Base-by-base conservation (phyloP, 345 rosid species). In the Lumnitzera racemosa region DNA sequence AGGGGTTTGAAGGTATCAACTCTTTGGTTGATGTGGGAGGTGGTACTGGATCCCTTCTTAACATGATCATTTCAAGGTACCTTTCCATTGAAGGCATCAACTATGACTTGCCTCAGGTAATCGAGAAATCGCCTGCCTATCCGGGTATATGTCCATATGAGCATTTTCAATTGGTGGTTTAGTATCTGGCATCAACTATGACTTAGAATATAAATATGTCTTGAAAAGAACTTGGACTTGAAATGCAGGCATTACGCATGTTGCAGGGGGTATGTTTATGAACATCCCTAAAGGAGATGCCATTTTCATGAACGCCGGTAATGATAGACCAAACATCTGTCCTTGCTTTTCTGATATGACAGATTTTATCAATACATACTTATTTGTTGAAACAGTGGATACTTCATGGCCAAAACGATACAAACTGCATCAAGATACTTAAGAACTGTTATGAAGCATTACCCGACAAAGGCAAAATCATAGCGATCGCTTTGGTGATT, bases 221-320 rank as follows among this genome's bases (percentile, higher is more conserved):
- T n/a, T 51, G 24, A 9, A 24, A 51, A 15, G 24, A 13, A n/a
- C 3, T 15, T 57, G 55, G 0, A 13, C 53, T 24, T 14, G 24
- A 50, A 41, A 59, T 71, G 47, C 64, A 70, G 75, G 78, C 10
- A 76, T 80, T 13, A 64, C 67, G 57, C 59, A 76, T 70, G 71
- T 78, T 69, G 63, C 76, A 53, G 82, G 82, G 50, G 80, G 76
- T 52, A 75, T 75, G 80, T 73, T 77, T 55, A 41, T 43, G 48
- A 63, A 49, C 20, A 70, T 77, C 51, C 91, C 95, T 12, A 67
- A 80, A 59, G 90, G 84, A 64, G 84, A 88, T 51, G 81, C 80
- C 58, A 80, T 86, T 67, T 83, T 83, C 85, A 83, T 84, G 83
- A 81, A 84, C 86, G 90, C 86, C 13, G 36, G 31, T 25, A 13